These are phyloP conservation scores for Monilinia fructicola DNA, from an alignment of 2,329 filamentous ascomycete genomes.

Conservation along the genomic window DNA sequence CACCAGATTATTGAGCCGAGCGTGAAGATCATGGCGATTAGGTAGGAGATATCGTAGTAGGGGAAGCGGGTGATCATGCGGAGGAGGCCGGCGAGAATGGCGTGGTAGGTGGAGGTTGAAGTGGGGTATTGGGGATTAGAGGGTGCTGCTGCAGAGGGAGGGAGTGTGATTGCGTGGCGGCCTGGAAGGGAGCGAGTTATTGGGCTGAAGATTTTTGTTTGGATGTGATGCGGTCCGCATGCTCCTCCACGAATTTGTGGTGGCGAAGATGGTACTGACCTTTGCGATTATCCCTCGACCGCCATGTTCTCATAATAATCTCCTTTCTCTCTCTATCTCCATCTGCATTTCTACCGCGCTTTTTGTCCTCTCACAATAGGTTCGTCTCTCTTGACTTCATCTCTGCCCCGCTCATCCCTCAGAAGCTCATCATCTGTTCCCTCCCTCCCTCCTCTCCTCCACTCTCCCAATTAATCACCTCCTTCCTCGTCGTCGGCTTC, in stretches of 20 bases:
- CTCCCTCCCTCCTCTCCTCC: neutral
- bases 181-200: conserved; percentile 28
- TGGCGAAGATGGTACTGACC: conserved; percentile 34
- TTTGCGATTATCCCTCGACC: conserved; percentile 50
- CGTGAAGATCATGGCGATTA: conserved; percentile 55
- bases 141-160: conserved; percentile 29
- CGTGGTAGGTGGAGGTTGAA: conserved; percentile 38
- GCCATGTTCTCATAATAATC: conserved; percentile 41
- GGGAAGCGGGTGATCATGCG: conserved; percentile 53
- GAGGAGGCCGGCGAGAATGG: conserved; percentile 42
- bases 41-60: conserved; percentile 57
- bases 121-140: conserved; percentile 32
- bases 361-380: no score
- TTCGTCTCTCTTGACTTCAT: neutral
- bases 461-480: conserved; percentile 18
- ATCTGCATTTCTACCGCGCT: neutral
- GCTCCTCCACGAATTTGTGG: neutral
- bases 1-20: conserved; percentile 55
- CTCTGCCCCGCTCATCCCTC: neutral
- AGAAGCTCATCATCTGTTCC: no score
- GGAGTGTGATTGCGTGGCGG: conserved; percentile 45
- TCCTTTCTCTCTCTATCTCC: neutral
- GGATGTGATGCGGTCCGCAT: neutral
- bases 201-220: neutral
- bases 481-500: conserved; percentile 47